Evolutionary conservation across 176 grass and related monocot species (phyloP).

Genomic region (Echinochloa phyllopogon): DNA sequence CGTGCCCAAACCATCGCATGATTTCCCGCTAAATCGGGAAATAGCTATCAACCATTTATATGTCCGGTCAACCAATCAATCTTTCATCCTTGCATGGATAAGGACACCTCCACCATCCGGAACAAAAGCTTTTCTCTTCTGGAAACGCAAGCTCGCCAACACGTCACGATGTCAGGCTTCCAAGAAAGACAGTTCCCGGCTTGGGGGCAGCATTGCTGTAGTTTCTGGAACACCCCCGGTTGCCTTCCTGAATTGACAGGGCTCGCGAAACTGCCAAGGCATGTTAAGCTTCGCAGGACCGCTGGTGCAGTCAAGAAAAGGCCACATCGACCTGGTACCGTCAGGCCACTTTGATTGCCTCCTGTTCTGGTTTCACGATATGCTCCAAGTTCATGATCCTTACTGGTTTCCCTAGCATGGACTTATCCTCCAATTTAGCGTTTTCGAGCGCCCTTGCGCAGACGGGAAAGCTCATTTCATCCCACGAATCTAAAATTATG

Average conservation of each 20-base stretch:
- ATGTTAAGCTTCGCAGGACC: neutral
- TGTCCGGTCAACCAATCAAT: neutral
- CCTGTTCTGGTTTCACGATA: slow-evolving; percentile 13
- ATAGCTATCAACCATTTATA: neutral
- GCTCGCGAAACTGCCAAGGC: neutral
- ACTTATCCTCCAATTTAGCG: slow-evolving; percentile 79
- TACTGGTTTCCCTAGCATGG: slow-evolving; percentile 80
- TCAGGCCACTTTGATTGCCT: slow-evolving; percentile 40
- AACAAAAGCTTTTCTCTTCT: neutral
- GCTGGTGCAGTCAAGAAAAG: neutral
- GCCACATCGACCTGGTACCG: neutral
- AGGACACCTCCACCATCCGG: neutral
- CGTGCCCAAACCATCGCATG: neutral
- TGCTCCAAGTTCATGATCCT: slow-evolving; percentile 84
- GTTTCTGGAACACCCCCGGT: slow-evolving; percentile 16
- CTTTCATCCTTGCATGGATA: neutral
- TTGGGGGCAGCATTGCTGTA: neutral
- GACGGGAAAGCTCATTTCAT: slow-evolving; percentile 73
- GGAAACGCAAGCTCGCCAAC: slow-evolving; percentile 21
- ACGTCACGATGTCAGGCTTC: neutral
- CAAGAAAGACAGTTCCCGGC: slow-evolving; percentile 10
- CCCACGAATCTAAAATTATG: slow-evolving; percentile 79
- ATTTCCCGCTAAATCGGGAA: neutral
- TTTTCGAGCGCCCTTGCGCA: slow-evolving; percentile 76
- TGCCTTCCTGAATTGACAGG: neutral